Evolutionary conservation across 352 stramenopile genomes (phyloP).

Genomic region (Pythium insidiosum): DNA sequence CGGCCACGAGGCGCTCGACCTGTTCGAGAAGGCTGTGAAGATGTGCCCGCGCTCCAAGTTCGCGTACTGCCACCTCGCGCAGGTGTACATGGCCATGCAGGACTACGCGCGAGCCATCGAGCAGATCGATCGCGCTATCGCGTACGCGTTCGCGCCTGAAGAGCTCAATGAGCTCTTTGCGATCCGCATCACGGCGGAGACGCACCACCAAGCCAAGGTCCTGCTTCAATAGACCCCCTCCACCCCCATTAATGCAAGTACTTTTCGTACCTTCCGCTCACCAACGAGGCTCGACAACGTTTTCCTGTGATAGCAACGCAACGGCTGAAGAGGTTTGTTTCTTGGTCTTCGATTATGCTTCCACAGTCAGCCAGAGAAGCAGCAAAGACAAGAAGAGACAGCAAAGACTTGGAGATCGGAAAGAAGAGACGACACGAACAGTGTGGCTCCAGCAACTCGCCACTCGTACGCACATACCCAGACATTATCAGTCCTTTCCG

Average conservation of each 20-base stretch:
- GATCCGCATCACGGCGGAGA: constrained; percentile 70
- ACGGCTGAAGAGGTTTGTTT: no score
- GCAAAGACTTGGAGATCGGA: no score
- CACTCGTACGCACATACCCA: no score
- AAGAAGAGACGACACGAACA: no score
- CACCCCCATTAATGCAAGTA: neutral
- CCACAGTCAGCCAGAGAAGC: no score
- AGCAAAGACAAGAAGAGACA: no score
- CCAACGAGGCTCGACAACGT: no score
- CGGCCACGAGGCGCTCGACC: constrained; percentile 51
- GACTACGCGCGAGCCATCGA: constrained; percentile 70
- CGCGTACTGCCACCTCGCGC: constrained; percentile 71
- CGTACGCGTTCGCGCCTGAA: constrained; percentile 63
- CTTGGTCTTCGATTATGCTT: no score
- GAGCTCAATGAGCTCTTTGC: constrained; percentile 75
- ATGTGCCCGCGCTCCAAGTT: constrained; percentile 81
- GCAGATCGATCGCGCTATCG: constrained; percentile 73
- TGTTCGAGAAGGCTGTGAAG: constrained; percentile 73
- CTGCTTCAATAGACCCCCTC: constrained; percentile 35
- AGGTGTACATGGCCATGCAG: constrained; percentile 85
- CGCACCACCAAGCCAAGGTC: constrained; percentile 60
- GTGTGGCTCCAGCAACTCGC: no score
- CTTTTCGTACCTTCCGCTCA: no score
- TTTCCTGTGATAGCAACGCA: no score
- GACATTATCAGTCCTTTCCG: no score